Evolutionary conservation across 2,329 filamentous ascomycete genomes (phyloP).

Genomic region (Epichloe sibirici): DNA sequence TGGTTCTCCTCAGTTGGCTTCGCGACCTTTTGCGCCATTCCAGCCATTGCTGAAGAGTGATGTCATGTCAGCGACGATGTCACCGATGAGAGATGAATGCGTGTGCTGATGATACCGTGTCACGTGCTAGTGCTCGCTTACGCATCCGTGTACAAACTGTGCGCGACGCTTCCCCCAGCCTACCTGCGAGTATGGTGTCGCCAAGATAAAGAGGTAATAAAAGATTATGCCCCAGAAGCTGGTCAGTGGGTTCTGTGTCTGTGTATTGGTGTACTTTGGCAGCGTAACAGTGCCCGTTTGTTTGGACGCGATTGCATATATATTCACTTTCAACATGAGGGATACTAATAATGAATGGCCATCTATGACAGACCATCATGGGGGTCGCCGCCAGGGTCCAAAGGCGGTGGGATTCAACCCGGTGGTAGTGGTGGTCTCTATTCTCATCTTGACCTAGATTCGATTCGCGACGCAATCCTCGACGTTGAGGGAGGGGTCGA

Average conservation of each 20-base stretch:
- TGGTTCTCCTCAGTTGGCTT: neutral
- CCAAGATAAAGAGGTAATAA: conserved; percentile 14
- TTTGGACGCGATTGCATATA: too few relatives aligned
- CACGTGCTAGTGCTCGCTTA: conserved; percentile 35
- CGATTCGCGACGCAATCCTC: conserved; percentile 22
- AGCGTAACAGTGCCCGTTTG: too few relatives aligned
- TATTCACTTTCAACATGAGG: neutral
- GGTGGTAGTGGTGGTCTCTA: conserved; percentile 17
- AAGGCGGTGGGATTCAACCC: conserved; percentile 5
- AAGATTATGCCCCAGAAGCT: neutral
- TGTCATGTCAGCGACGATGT: neutral
- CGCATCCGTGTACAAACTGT: conserved; percentile 42
- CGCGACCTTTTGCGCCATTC: neutral
- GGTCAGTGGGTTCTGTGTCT: neutral
- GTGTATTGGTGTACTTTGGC: too few relatives aligned
- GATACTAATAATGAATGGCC: neutral
- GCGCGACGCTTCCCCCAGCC: conserved; percentile 39
- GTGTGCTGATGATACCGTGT: neutral
- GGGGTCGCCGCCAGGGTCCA: conserved; percentile 8
- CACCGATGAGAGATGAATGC: neutral
- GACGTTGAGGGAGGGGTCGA: conserved; percentile 16
- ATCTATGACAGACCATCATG: conserved; percentile 1
- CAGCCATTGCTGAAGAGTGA: neutral
- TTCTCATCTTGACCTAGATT: conserved; percentile 23
- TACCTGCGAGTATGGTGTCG: conserved; percentile 31